phyloP scores from a whole-genome alignment of 768 basidiomycete genomes.

The Termitomyces heimii region DNA sequence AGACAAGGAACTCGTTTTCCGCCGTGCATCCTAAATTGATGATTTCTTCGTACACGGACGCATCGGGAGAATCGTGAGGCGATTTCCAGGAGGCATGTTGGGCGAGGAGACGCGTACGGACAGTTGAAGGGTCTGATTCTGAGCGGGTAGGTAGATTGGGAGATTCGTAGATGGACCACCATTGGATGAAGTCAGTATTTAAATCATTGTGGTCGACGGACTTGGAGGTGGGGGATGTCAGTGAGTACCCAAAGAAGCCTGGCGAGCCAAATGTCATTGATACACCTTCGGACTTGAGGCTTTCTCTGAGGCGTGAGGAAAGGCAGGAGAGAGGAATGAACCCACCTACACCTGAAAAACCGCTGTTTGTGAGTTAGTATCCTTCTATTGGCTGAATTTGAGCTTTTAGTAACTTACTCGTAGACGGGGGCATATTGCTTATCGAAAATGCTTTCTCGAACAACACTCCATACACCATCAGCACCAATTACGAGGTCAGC shows the following conservation, averaged over 20 bases:
- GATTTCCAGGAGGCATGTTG: constrained; percentile 29
- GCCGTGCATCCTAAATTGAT: constrained; percentile 23
- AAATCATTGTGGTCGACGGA: constrained; percentile 2
- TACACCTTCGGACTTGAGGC: constrained; percentile 22
- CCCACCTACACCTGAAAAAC: constrained; percentile 31
- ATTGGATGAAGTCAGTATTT: constrained; percentile 21
- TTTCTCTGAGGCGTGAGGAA: constrained; percentile 19
- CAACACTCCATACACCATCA: constrained; percentile 31
- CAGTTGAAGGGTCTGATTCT: constrained; percentile 13
- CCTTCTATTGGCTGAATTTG: not conserved
- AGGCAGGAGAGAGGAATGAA: constrained; percentile 27
- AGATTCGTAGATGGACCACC: constrained; percentile 37
- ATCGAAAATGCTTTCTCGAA: constrained; percentile 26
- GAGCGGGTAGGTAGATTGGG: constrained; percentile 19
- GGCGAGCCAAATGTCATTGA: constrained; percentile 32
- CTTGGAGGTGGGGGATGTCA: constrained; percentile 13
- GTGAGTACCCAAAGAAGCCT: constrained; percentile 33
- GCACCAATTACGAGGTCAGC: constrained; percentile 35
- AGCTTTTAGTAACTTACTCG: constrained; percentile 16
- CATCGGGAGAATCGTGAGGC: constrained; percentile 22
- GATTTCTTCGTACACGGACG: constrained; percentile 19
- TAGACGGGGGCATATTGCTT: constrained; percentile 20
- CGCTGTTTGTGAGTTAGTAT: not conserved
- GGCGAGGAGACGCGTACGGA: constrained; percentile 24
- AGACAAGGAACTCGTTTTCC: constrained; percentile 20